A percentile compares a stretch with the other conserved stretches of the same genome.
Evolutionary conservation across 371 early-diverging fungal species (phyloP).

Genomic region (Batkoa obscura): DNA sequence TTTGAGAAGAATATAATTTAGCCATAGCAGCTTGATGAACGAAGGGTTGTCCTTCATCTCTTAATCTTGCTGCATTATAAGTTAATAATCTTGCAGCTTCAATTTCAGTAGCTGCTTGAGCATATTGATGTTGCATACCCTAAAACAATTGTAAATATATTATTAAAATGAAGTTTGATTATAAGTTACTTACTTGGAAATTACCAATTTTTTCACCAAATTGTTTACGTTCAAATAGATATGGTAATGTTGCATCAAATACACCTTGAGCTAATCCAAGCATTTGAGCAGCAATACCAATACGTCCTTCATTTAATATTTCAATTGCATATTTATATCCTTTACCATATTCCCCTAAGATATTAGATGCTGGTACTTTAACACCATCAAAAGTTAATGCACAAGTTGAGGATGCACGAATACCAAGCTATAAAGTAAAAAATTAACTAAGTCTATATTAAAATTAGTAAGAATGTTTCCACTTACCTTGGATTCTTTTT

Average conservation of each 20-base stretch:
- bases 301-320: conserved; percentile 93
- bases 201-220: conserved; percentile 69
- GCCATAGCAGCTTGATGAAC: conserved; percentile 96
- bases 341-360: conserved; percentile 86
- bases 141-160: conserved; percentile 9
- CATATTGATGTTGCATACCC: conserved; percentile 93
- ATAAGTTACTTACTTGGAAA: conserved; percentile 44
- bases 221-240: conserved; percentile 90
- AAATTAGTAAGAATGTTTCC: neutral
- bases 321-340: conserved; percentile 98
- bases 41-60: conserved; percentile 79
- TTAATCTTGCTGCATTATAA: conserved; percentile 91
- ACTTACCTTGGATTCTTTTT: conserved; percentile 83
- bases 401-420: conserved; percentile 91
- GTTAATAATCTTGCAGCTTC: conserved; percentile 91
- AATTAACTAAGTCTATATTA: too few relatives aligned
- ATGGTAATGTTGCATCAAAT: conserved; percentile 74
- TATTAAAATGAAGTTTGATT: neutral
- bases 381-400: conserved; percentile 84
- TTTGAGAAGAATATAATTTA: conserved; percentile 85
- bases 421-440: conserved; percentile 59
- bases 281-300: conserved; percentile 97
- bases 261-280: conserved; percentile 92
- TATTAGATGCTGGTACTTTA: conserved; percentile 59
- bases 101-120: conserved; percentile 84